Conservation (phyloP, 331 rosid genomes). For the Saraca asoca region DNA sequence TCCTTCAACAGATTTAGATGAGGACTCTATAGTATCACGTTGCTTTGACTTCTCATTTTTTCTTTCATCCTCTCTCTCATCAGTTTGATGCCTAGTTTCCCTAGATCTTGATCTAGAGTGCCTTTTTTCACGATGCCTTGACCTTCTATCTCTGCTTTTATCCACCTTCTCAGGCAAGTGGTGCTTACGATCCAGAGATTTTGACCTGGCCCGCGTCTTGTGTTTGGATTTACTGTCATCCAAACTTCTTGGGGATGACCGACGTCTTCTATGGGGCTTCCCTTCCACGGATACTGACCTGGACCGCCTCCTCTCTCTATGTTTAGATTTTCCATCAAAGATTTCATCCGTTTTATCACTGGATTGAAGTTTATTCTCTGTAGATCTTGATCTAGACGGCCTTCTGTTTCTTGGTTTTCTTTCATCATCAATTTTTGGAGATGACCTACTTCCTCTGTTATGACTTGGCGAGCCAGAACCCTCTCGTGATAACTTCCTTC, state of each 20-base stretch:
- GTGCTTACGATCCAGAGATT: slow-evolving; percentile 64
- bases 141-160: slow-evolving; percentile 49
- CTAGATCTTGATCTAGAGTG: slow-evolving; percentile 75
- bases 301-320: slow-evolving; percentile 65
- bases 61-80: slow-evolving; percentile 42
- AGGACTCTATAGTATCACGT: slow-evolving; percentile 52
- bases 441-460: slow-evolving; percentile 57
- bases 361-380: slow-evolving; percentile 49
- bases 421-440: slow-evolving; percentile 69
- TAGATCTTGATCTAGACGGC: slow-evolving; percentile 76
- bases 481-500: slow-evolving; percentile 55
- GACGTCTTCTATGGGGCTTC: slow-evolving; percentile 51
- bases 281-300: slow-evolving; percentile 70
- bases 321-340: slow-evolving; percentile 55
- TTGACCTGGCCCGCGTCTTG: slow-evolving; percentile 71
- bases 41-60: slow-evolving; percentile 55
- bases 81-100: slow-evolving; percentile 54
- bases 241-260: slow-evolving; percentile 60
- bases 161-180: slow-evolving; percentile 47
- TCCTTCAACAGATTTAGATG: slow-evolving; percentile 72
- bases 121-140: slow-evolving; percentile 62
- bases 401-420: slow-evolving; percentile 58
- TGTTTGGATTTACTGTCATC: slow-evolving; percentile 69
- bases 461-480: slow-evolving; percentile 68
- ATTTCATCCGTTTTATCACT: slow-evolving; percentile 52